phyloP scores from a whole-genome alignment of 805 yeast species.

The Torulaspora microellipsoides region DNA sequence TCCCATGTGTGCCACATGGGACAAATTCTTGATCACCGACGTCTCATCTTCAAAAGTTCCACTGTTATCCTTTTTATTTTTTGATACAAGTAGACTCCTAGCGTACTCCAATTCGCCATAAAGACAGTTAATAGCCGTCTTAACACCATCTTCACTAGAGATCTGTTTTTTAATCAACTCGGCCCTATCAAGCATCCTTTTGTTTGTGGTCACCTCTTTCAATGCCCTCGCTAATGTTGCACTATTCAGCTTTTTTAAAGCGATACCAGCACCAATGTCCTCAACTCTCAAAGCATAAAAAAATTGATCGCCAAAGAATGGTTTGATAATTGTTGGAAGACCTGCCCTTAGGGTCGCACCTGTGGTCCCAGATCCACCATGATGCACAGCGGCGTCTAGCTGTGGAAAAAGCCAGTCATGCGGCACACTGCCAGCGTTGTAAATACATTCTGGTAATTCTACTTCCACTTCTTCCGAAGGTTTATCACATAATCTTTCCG shows the following conservation, averaged over 20 bases:
- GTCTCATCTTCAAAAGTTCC: conserved; percentile 1
- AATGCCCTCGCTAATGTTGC: conserved; percentile 63
- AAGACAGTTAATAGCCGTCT: conserved; percentile 68
- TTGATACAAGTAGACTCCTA: conserved; percentile 47
- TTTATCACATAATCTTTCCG: conserved; percentile 55
- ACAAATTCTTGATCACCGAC: background rate
- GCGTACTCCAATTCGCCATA: conserved; percentile 80
- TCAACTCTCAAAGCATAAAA: conserved; percentile 85
- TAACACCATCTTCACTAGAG: conserved; percentile 74
- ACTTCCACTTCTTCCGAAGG: conserved; percentile 37
- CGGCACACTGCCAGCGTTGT: conserved; percentile 67
- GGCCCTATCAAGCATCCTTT: conserved; percentile 66
- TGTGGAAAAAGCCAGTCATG: conserved; percentile 93
- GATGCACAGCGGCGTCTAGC: conserved; percentile 93
- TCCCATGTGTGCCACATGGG: background rate
- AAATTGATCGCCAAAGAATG: conserved; percentile 95
- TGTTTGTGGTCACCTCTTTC: conserved; percentile 59
- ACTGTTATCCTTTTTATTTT: conserved; percentile 32
- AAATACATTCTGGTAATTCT: conserved; percentile 61
- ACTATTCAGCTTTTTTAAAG: conserved; percentile 61
- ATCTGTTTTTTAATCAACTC: conserved; percentile 56
- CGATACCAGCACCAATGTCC: conserved; percentile 81
- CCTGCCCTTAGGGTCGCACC: conserved; percentile 89
- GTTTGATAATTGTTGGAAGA: conserved; percentile 83
- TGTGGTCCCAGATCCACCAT: conserved; percentile 96